Evolutionary conservation across 345 rosid genomes (phyloP).

Genomic region (Cardiospermum halicacabum): DNA sequence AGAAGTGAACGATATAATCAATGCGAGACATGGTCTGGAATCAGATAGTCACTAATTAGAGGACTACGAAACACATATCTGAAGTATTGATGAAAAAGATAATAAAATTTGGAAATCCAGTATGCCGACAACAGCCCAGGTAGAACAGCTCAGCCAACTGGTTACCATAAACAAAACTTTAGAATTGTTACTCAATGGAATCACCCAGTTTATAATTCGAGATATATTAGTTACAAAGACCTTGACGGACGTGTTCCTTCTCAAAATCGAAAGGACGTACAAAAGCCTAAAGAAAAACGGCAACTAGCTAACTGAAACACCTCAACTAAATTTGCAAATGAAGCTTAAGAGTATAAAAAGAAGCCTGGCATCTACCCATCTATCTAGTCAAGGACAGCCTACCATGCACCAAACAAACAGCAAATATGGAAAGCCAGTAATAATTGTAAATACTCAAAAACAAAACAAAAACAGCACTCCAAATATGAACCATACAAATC

Average conservation of each 20-base stretch:
- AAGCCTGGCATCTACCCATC: conserved; percentile 2
- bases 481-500: not conserved
- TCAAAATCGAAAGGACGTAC: not conserved
- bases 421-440: not conserved
- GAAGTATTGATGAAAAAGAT: not conserved
- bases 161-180: not conserved
- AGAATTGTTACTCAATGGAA: not conserved
- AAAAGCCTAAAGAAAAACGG: not conserved
- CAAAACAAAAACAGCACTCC: not conserved
- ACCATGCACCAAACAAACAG: not conserved
- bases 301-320: not conserved
- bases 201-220: no score
- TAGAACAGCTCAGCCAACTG: not conserved
- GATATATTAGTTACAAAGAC: no score
- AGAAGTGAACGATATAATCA: not conserved
- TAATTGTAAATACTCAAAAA: not conserved
- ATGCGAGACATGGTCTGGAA: not conserved
- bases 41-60: not conserved
- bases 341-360: not conserved
- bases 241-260: not conserved
- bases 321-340: not conserved
- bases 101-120: not conserved
- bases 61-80: not conserved
- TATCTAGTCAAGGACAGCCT: not conserved
- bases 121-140: not conserved